Evolutionary conservation across 441 rosid genomes (phyloP).

Genomic region (Manihot esculenta): DNA sequence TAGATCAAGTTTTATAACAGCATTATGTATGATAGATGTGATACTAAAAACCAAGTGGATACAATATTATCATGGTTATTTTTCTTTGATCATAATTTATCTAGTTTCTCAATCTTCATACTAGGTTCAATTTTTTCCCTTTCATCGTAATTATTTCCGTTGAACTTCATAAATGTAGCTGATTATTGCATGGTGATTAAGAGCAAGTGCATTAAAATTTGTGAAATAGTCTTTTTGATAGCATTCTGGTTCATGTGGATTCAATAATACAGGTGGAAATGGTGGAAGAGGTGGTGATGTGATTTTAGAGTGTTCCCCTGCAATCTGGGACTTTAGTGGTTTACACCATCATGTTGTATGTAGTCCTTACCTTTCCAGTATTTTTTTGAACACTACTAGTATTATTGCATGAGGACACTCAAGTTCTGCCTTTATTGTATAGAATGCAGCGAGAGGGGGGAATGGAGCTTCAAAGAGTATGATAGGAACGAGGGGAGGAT

Average conservation of each 20-base stretch:
- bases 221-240: background rate
- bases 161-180: no score
- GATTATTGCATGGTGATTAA: background rate
- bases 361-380: conserved; percentile 7
- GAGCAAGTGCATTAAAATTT: background rate
- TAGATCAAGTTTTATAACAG: no score
- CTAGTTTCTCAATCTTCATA: no score
- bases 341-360: conserved; percentile 80
- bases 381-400: background rate
- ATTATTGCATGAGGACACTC: background rate
- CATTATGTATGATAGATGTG: no score
- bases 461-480: conserved; percentile 75
- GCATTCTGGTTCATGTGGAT: conserved; percentile 20
- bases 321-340: conserved; percentile 83
- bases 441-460: conserved; percentile 75
- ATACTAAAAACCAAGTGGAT: background rate
- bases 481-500: no score
- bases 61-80: background rate
- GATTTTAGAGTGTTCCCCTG: conserved; percentile 68
- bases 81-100: background rate
- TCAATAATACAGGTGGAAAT: conserved; percentile 63
- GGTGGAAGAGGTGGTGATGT: no score
- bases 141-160: background rate
- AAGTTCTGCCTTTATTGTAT: conserved; percentile 20
- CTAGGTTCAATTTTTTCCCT: no score